These are phyloP conservation scores for Populus alba DNA, from an alignment of 345 rosid species.

Conservation along the genomic window DNA sequence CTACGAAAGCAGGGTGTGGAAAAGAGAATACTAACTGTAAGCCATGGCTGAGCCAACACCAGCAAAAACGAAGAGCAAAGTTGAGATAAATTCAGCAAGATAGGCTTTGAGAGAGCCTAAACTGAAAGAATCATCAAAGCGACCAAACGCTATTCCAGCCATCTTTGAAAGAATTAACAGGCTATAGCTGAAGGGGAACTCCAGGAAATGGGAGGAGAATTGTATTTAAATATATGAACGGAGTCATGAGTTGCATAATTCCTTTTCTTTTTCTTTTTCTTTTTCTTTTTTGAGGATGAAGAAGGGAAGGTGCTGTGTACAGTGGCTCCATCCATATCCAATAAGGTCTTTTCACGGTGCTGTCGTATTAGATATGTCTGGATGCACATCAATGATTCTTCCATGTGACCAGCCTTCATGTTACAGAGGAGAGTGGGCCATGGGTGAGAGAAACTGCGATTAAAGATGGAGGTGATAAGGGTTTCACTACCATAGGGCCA, in stretches of 20 bases:
- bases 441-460: neutral
- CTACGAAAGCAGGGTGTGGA: neutral
- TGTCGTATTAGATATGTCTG: constrained; percentile 40
- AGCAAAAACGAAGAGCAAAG: constrained; percentile 88
- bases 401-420: constrained; percentile 25
- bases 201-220: neutral
- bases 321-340: constrained; percentile 22
- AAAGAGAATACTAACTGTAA: constrained; percentile 43
- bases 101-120: constrained; percentile 74
- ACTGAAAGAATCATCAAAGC: constrained; percentile 80
- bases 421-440: neutral
- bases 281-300: neutral
- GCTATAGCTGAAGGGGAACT: neutral
- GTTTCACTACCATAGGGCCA: constrained; percentile 23
- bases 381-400: constrained; percentile 45
- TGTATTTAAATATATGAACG: neutral
- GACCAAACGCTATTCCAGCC: constrained; percentile 68
- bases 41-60: constrained; percentile 97
- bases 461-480: neutral
- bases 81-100: constrained; percentile 90
- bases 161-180: constrained; percentile 13
- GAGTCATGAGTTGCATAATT: neutral
- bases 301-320: neutral
- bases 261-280: neutral
- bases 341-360: neutral